Conservation (phyloP, 495 filamentous ascomycete genomes). For the Neurospora sp. region DNA sequence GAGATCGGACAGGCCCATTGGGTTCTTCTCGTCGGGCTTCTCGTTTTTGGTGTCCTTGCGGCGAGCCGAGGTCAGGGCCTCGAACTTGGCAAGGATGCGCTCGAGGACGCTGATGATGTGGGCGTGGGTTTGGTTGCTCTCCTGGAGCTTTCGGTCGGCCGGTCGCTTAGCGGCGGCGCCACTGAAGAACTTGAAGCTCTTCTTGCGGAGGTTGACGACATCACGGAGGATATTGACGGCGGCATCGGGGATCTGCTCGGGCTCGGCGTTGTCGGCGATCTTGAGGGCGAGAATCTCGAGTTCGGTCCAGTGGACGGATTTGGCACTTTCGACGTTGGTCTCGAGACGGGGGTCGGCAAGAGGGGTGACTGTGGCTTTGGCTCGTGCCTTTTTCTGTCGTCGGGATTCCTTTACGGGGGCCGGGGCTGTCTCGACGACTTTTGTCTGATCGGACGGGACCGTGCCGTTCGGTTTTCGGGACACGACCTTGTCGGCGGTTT, state of each 20-base stretch:
- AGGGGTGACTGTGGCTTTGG: neutral
- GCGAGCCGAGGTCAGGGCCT: constrained; percentile 2
- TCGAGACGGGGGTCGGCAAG: neutral
- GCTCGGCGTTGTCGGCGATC: constrained; percentile 10
- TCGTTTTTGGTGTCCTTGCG: neutral
- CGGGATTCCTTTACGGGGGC: neutral
- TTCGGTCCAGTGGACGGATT: constrained; percentile 12
- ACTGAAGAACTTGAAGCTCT: constrained; percentile 15
- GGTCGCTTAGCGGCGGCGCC: constrained; percentile 4
- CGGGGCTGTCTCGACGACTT: neutral
- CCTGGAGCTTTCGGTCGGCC: constrained; percentile 7
- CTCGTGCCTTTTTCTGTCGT: constrained; percentile 6
- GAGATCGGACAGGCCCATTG: constrained; percentile 8
- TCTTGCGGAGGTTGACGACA: constrained; percentile 19
- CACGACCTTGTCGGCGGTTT: constrained; percentile 10
- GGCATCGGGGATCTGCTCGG: constrained; percentile 16
- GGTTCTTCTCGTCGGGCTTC: neutral
- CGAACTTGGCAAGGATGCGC: constrained; percentile 13
- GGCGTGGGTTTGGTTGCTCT: constrained; percentile 13
- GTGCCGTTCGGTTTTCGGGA: neutral
- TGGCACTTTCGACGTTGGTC: neutral
- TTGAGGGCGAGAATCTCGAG: constrained; percentile 13
- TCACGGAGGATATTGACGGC: constrained; percentile 18
- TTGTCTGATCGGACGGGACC: neutral
- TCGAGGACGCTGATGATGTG: constrained; percentile 21